Conservation (phyloP, 1,284 basidiomycete species). For the Mycosarcoma mackinlayi region DNA sequence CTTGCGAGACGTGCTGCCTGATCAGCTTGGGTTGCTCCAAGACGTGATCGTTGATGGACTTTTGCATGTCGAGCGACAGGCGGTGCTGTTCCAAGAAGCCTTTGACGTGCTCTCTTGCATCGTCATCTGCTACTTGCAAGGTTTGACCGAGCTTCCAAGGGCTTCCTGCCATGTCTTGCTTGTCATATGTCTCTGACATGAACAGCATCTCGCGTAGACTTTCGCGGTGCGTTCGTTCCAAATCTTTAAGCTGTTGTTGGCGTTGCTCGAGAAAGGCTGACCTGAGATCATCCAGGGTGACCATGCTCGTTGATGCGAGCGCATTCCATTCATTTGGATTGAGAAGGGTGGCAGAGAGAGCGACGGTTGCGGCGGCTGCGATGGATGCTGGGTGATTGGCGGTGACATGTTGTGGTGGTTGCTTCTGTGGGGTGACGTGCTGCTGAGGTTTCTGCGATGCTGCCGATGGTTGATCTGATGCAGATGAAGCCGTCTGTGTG, state of each 20-base stretch:
- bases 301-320: conserved; percentile 51
- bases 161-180: conserved; percentile 31
- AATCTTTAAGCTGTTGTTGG: conserved; percentile 36
- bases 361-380: conserved; percentile 44
- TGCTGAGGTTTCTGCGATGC: conserved; percentile 19
- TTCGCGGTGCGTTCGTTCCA: conserved; percentile 29
- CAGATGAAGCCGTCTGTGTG: background rate
- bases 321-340: conserved; percentile 51
- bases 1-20: conserved; percentile 27
- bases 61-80: conserved; percentile 23
- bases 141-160: conserved; percentile 43
- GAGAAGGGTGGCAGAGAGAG: conserved; percentile 40
- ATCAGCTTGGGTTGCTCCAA: conserved; percentile 34
- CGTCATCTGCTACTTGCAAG: conserved; percentile 33
- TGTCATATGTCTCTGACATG: conserved; percentile 45
- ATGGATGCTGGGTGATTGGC: conserved; percentile 48
- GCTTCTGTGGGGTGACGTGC: conserved; percentile 6
- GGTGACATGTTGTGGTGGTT: conserved; percentile 36
- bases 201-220: conserved; percentile 43
- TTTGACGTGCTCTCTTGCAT: conserved; percentile 26
- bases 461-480: conserved; percentile 20
- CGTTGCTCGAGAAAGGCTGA: conserved; percentile 41
- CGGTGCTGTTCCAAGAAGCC: conserved; percentile 24
- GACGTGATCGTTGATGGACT: conserved; percentile 29
- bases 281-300: conserved; percentile 42